phyloP scores from a whole-genome alignment of 352 stramenopile genomes.

The Phytophthora cactorum region DNA sequence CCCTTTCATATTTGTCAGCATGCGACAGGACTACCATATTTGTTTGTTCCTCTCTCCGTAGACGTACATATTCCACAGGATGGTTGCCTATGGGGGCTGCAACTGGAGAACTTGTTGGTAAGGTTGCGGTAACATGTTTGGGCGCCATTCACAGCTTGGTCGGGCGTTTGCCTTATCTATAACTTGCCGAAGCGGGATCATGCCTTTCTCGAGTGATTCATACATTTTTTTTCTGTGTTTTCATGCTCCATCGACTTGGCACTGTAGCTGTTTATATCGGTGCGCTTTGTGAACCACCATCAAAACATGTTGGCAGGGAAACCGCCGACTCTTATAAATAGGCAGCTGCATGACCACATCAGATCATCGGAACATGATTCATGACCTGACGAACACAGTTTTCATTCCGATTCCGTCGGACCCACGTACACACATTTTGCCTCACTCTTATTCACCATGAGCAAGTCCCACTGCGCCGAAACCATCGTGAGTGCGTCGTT shows the following conservation, averaged over 20 bases:
- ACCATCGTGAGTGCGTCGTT: background rate
- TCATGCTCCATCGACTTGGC: background rate
- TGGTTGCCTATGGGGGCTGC: background rate
- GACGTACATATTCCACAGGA: background rate
- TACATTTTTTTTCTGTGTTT: background rate
- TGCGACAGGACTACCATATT: background rate
- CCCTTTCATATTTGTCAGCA: background rate
- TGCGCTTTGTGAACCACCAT: background rate
- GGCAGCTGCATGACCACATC: background rate
- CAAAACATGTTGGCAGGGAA: slow-evolving; percentile 1
- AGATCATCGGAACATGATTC: background rate
- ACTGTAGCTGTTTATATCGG: background rate
- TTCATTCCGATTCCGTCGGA: background rate
- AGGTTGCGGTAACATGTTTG: background rate
- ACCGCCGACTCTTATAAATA: slow-evolving; percentile 1
- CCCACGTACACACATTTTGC: background rate
- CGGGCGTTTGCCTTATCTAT: background rate
- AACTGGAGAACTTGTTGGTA: background rate
- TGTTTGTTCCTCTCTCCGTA: background rate
- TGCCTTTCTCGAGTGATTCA: background rate
- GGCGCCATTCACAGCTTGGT: background rate
- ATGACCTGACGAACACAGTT: background rate
- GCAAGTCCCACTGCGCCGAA: background rate
- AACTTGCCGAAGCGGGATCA: background rate
- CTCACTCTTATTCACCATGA: slow-evolving; percentile 1